Evolutionary conservation across 768 basidiomycete genomes (phyloP).

Genomic region (Leccinum uliginosum): DNA sequence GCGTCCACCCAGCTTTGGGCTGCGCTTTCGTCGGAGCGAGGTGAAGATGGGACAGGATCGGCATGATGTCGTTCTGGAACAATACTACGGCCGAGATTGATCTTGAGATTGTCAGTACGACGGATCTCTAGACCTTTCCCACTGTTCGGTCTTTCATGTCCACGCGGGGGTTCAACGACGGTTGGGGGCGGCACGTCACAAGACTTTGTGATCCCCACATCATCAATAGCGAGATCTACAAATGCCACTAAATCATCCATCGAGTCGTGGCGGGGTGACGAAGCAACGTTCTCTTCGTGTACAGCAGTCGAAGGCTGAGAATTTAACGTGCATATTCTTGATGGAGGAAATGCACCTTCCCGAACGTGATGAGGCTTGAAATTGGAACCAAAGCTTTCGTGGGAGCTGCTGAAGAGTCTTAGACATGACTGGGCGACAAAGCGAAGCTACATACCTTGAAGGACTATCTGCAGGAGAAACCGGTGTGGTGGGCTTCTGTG

Average conservation of each 20-base stretch:
- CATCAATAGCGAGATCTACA: constrained; percentile 36
- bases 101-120: constrained; percentile 19
- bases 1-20: constrained; percentile 15
- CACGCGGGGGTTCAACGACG: constrained; percentile 37
- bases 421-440: background rate
- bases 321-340: constrained; percentile 28
- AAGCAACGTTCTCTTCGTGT: constrained; percentile 14
- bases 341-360: constrained; percentile 67
- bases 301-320: constrained; percentile 14
- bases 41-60: constrained; percentile 12
- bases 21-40: constrained; percentile 19
- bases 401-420: constrained; percentile 9
- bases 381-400: constrained; percentile 22
- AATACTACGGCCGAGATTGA: constrained; percentile 1
- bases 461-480: constrained; percentile 6
- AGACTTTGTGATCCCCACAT: constrained; percentile 33
- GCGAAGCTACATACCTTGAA: constrained; percentile 15
- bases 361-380: constrained; percentile 35
- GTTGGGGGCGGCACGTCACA: constrained; percentile 36
- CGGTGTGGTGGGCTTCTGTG: constrained; percentile 16
- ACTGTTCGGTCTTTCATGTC: constrained; percentile 25
- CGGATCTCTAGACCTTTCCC: constrained; percentile 31
- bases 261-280: constrained; percentile 26
- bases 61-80: constrained; percentile 14
- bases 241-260: constrained; percentile 37